Evolutionary conservation across 2,329 filamentous ascomycete genomes (phyloP), one percentile per base, ranked within the genome.

Genomic region (Aspergillus ochraceoroseus): DNA sequence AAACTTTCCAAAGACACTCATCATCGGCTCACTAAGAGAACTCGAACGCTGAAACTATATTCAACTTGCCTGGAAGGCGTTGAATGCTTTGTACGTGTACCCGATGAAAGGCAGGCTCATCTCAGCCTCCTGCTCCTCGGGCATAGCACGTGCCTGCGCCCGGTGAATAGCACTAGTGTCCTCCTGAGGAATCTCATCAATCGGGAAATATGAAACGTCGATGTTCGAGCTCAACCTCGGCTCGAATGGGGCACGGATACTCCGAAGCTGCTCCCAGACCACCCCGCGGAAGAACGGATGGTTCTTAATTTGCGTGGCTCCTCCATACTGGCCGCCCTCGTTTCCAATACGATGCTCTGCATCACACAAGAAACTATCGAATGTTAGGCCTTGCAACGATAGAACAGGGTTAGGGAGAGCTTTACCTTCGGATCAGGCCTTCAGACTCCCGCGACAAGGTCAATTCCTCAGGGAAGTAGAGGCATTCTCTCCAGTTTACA

Each of bases 191-290:
- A 98, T 95, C 67, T 98, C 92, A 61, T 98, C 92, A 37, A 88
- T 95, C 7, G 92, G 92, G 80, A 98, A 98, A 74, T 98, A 96
- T 32, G 89, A 90, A 13, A 92, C 95, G 63, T 98, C 92, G 57
- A 95, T 85, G 65, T 92, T 92, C 48, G 87, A 94, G 46, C 85
- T 85, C 50, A 98, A 74, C 59, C 88, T 87, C 2, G 92, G 92
- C 70, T 96, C 90, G 62, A 98, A 98, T 0, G 92, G 92, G 43
- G 92, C 92, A 25, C 89, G 84, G 59, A 98, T 96, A 46, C 84
- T 82, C 50, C 92, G 87, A 52, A 98, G 76, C 55, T 85, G 86
- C 52, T 95, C 87, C 74, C 94, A 98, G 53, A 94, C 85, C 18
- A 98, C 92, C 38, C 92, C 92, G 22, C 86, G 84, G 83, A 98